Evolutionary conservation across 2,329 filamentous ascomycete genomes (phyloP).

Genomic region (Orbilia oligospora): DNA sequence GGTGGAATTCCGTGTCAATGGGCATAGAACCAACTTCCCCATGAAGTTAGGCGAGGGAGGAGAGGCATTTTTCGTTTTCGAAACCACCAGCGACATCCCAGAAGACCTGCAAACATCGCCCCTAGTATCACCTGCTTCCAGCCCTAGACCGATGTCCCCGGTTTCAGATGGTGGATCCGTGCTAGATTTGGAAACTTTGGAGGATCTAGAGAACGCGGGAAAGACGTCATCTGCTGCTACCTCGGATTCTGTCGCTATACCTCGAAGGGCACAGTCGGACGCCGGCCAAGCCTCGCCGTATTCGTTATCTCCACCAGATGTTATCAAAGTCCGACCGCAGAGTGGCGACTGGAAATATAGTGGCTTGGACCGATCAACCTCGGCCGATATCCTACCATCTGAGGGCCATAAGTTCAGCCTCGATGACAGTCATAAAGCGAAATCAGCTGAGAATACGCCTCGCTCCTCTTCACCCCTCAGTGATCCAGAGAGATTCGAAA

Average conservation of each 20-base stretch:
- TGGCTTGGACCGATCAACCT: slow-evolving; percentile 70
- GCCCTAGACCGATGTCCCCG: slow-evolving; percentile 72
- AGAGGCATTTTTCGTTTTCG: slow-evolving; percentile 98
- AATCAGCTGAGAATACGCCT: slow-evolving; percentile 63
- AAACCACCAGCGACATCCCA: slow-evolving; percentile 93
- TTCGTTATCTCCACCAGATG: slow-evolving; percentile 67
- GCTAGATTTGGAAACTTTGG: slow-evolving; percentile 66
- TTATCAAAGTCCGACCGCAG: slow-evolving; percentile 64
- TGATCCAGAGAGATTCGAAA: slow-evolving; percentile 80
- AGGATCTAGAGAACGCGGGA: slow-evolving; percentile 67
- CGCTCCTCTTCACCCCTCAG: slow-evolving; percentile 82
- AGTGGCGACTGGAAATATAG: slow-evolving; percentile 65
- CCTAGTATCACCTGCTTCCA: slow-evolving; percentile 88
- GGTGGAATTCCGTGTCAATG: slow-evolving; percentile 97
- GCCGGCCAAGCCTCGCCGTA: slow-evolving; percentile 68
- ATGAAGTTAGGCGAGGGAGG: slow-evolving; percentile 99
- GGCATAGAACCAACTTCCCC: slow-evolving; percentile 88
- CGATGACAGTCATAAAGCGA: slow-evolving; percentile 55
- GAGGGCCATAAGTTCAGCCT: slow-evolving; percentile 66
- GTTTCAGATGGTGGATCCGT: slow-evolving; percentile 63
- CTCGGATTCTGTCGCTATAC: slow-evolving; percentile 59
- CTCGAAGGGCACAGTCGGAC: slow-evolving; percentile 69
- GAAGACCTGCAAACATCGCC: slow-evolving; percentile 94
- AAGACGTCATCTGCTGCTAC: slow-evolving; percentile 63
- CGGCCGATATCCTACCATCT: slow-evolving; percentile 71